These are phyloP conservation scores for Saturnispora serradocipensis DNA, from an alignment of 805 yeast species.

Conservation along the genomic window DNA sequence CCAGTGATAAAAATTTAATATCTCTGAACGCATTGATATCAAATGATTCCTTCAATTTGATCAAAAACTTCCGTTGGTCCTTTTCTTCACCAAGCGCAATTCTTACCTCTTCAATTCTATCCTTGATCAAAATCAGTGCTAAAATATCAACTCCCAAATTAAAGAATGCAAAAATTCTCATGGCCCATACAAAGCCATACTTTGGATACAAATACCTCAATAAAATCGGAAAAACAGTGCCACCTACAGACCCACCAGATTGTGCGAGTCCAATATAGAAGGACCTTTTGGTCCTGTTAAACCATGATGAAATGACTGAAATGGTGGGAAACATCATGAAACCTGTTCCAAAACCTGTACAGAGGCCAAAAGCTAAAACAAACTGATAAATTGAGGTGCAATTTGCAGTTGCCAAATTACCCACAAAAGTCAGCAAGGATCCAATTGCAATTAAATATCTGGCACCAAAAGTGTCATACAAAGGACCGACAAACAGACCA, in stretches of 20 bases:
- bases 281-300: slow-evolving; percentile 41
- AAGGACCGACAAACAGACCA: slow-evolving; percentile 33
- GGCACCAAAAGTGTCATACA: slow-evolving; percentile 57
- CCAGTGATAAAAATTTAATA: slow-evolving; percentile 31
- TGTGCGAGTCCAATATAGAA: slow-evolving; percentile 42
- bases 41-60: slow-evolving; percentile 16
- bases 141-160: slow-evolving; percentile 26
- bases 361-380: slow-evolving; percentile 47
- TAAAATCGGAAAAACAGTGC: slow-evolving; percentile 45
- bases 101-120: slow-evolving; percentile 19
- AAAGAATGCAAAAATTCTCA: slow-evolving; percentile 43
- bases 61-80: neutral
- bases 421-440: slow-evolving; percentile 37
- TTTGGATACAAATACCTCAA: slow-evolving; percentile 39
- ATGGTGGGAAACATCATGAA: slow-evolving; percentile 52
- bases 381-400: slow-evolving; percentile 50
- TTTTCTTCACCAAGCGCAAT: neutral
- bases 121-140: slow-evolving; percentile 27
- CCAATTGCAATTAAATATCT: slow-evolving; percentile 36
- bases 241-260: slow-evolving; percentile 48
- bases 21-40: slow-evolving; percentile 36
- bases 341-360: slow-evolving; percentile 52
- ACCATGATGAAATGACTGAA: slow-evolving; percentile 65
- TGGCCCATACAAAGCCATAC: slow-evolving; percentile 54
- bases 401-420: slow-evolving; percentile 48